Conservation (phyloP, 2,329 filamentous ascomycete genomes). For the Hymenoscyphus fraxineus region DNA sequence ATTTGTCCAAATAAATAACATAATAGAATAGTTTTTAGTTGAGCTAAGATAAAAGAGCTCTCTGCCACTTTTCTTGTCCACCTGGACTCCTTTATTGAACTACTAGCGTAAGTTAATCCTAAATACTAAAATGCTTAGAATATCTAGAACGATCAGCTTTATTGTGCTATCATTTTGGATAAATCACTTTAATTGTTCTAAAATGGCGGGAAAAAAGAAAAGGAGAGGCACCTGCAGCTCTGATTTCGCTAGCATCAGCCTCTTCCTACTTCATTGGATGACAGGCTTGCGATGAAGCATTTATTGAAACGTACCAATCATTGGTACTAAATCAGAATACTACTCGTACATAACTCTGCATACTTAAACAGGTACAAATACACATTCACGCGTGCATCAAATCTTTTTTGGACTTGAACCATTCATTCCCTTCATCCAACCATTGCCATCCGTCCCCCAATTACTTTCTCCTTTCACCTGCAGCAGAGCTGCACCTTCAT, state of each 20-base stretch:
- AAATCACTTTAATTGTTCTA: neutral
- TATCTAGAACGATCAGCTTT: no score
- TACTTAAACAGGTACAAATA: no score
- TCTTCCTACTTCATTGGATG: neutral
- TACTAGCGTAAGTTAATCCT: no score
- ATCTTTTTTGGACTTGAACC: neutral
- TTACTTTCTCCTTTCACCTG: neutral
- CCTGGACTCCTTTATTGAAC: no score
- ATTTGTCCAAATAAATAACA: no score
- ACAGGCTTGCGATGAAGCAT: neutral
- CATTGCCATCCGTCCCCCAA: neutral
- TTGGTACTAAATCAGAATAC: neutral
- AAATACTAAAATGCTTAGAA: no score
- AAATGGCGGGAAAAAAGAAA: neutral
- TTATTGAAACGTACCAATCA: slow-evolving; percentile 1
- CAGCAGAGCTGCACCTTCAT: neutral
- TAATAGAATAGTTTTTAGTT: no score
- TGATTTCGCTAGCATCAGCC: neutral
- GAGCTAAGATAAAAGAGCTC: no score
- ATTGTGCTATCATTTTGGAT: no score
- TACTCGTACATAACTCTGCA: neutral
- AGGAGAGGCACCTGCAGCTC: neutral
- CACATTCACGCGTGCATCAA: no score
- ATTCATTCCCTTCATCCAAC: neutral
- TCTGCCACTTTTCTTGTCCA: no score